Evolutionary conservation across 2,329 filamentous ascomycete genomes (phyloP), one percentile per base, ranked within the genome.

Genomic region (Trichoderma endophyticum): DNA sequence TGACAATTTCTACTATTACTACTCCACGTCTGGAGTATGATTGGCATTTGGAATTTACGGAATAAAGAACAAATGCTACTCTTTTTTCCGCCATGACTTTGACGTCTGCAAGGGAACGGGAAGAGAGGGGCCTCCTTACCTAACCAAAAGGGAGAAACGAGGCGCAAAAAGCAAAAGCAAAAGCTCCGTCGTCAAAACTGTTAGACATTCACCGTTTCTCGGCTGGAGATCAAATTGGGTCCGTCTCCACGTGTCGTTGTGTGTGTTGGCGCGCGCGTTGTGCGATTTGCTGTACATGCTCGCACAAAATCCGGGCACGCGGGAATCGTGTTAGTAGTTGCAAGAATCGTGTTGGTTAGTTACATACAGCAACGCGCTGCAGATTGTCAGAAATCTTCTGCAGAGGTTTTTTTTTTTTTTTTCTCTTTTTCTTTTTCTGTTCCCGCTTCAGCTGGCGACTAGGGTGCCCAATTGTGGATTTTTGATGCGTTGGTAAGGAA

Each of bases 401-500:
- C 43, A 48, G 18, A 51, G n/a, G 43, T 51, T 51, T 21, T 9
- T 21, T 54, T 54, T 54, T 54, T 21, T 21, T 21, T 21, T 21
- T 21, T 21, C 21, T 21, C 21, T 24, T 51, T 54, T 54, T 14
- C 11, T 54, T 24, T 24, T 24, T 48, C 7, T 36, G 14, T 21
- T 48, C 43, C 43, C 39, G 15, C 39, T 43, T 51, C 48, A 51
- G 48, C 48, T 24, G n/a, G 48, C 5, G 43, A 54, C 48, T 54
- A 21, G 48, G 48, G 48, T 51, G 39, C 18, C 43, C 43, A 51
- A 21, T 8, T 32, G 57, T 60, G 57, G 57, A 9, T 60, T 36
- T 36, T 36, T 57, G 60, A 66, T 67, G 64, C 64, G 64, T 39
- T 67, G 64, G 34, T 67, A 48, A 39, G 36, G 36, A 43, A 48